These are phyloP conservation scores for Lagerstroemia speciosa DNA, from an alignment of 345 rosid genomes.

Conservation along the genomic window DNA sequence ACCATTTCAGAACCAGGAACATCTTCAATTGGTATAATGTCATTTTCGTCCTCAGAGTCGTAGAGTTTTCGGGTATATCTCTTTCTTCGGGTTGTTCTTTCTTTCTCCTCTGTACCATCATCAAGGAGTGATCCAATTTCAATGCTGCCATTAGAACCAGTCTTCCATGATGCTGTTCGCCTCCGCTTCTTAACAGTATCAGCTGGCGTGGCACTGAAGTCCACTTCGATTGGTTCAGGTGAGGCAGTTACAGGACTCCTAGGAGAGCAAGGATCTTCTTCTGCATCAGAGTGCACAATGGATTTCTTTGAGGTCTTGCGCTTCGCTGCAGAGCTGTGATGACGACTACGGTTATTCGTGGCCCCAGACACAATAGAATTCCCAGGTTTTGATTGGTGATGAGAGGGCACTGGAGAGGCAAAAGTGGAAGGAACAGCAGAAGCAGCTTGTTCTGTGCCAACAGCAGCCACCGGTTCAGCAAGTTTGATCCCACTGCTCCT, in stretches of 20 bases:
- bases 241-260: slow-evolving; percentile 11
- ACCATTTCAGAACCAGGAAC: slow-evolving; percentile 29
- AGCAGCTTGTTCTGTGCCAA: slow-evolving; percentile 17
- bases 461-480: slow-evolving; percentile 35
- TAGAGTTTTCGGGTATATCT: slow-evolving; percentile 16
- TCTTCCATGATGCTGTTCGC: slow-evolving; percentile 44
- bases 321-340: neutral
- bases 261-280: neutral
- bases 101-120: slow-evolving; percentile 25
- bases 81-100: slow-evolving; percentile 24
- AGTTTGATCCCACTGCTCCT: slow-evolving; percentile 37
- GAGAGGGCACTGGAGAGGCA: neutral
- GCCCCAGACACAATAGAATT: neutral
- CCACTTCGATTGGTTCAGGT: slow-evolving; percentile 16
- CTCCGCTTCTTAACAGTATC: slow-evolving; percentile 74
- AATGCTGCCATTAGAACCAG: slow-evolving; percentile 25
- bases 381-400: neutral
- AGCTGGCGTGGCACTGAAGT: slow-evolving; percentile 55
- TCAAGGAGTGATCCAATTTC: slow-evolving; percentile 23
- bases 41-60: slow-evolving; percentile 24
- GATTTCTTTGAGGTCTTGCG: slow-evolving; percentile 7
- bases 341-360: neutral
- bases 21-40: slow-evolving; percentile 1
- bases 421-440: slow-evolving; percentile 11
- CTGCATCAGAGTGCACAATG: neutral